Base-by-base conservation (phyloP, 768 basidiomycete species). In the Chiua virens region DNA sequence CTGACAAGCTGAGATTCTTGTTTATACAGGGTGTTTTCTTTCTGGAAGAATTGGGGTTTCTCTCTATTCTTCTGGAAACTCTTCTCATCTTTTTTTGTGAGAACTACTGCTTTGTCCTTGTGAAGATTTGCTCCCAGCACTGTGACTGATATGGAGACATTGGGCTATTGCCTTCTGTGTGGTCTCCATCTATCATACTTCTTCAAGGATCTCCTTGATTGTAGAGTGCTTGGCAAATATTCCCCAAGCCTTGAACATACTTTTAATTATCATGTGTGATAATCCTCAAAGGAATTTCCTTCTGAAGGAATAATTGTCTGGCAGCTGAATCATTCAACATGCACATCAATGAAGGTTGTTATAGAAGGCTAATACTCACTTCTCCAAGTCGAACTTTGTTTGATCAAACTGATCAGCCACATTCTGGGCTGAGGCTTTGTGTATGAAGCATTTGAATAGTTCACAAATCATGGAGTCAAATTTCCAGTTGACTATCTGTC, bases 321-420 rank as follows among this genome's bases (percentile, higher is more conserved):
- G 27, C 17, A 18, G 42, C 17, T 42, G 42, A 1, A 42, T 20
- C 27, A 42, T 42, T 18, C 13, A 28, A 0, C 18, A 1, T n/a
- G n/a, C 27, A 2, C 11, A 11, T 2, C n/a, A 8, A 1, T 30
- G 17, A 6, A 42, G 17, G 15, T 28, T 4, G 10, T 42, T 42
- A 20, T 30, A 42, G 15, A 42, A 42, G 7, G 27, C 42, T 22
- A 40, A 8, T 27, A 8, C 8, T 4, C 25, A 5, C 25, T 27
- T 27, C 8, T 27, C 4, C 5, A 8, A 8, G 8, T 27, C 25
- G 8, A 27, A 74, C 69, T 15, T 71, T 23, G 18, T 43, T 13
- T 7, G 11, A 18, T 43, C 18, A 5, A 10, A 41, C 8, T 41
- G 40, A 21, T 41, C 14, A 14, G 40, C 21, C 5, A 14, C 22